Evolutionary conservation across 2,329 filamentous ascomycete genomes (phyloP), one percentile per base, ranked within the genome.

Genomic region (Aplosporella prunicola): DNA sequence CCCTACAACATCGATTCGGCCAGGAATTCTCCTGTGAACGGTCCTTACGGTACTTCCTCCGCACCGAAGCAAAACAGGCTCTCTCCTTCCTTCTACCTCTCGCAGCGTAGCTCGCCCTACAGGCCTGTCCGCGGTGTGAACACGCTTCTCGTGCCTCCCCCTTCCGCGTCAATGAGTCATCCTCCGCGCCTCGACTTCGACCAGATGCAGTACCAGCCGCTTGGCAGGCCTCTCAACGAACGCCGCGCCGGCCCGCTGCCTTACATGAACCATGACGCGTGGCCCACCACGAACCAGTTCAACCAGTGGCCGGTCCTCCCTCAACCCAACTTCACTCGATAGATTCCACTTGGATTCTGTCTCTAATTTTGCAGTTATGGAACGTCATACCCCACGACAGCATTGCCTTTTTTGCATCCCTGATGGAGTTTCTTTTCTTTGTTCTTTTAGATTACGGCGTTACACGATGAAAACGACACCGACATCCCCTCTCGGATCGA

Each of bases 31-130:
- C 87, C 85, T 1, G 77, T 81, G n/a, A 72, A 71, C n/a, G 74
- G 78, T 11, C 69, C 74, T 15, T 82, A 73, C 36, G 66, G 65
- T 5, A 65, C 69, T 29, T 72, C 74, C 2, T 60, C 66, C 9
- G 64, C 71, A 9, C 72, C 77, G 35, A 75, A 78, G 7, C 79
- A 81, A 5, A 75, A 77, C 29, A 80, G 83, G 20, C 74, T 91
- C 45, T 96, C 91, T 20, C 89, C 89, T 1, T 88, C 83, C 9
- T 76, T 85, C 51, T 93, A 93, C 60, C 69, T 95, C 24, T 82
- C 84, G 52, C 85, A 94, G 56, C 76, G 91, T 40, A 80, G 83
- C 45, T 96, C 89, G 39, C 91, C 91, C 3, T 96, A 96, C 61
- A 83, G 86, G 45, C 89, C 89, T 1, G 81, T 95, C 25, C 82